phyloP scores from a whole-genome alignment of 164 flowering plant genomes.

The Macadamia tetraphylla region DNA sequence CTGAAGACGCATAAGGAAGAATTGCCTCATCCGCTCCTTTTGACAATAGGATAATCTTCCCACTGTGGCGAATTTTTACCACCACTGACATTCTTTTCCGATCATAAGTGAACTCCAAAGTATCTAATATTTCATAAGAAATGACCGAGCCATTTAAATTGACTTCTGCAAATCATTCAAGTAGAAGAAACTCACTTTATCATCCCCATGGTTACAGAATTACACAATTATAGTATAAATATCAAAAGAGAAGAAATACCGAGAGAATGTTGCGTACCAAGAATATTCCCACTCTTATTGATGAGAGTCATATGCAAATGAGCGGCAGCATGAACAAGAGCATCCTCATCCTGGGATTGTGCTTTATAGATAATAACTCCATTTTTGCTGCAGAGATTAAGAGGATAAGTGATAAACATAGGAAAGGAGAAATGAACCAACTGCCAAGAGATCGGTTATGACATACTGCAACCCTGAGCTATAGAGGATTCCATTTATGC shows the following conservation, averaged over 20 bases:
- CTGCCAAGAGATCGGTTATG: background rate
- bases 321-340: constrained; percentile 95
- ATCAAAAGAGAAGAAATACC: background rate
- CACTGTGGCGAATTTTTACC: constrained; percentile 64
- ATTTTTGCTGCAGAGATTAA: constrained; percentile 46
- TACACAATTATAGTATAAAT: constrained; percentile 1
- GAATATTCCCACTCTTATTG: constrained; percentile 57
- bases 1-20: constrained; percentile 70
- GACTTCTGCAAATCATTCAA: constrained; percentile 52
- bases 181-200: constrained; percentile 9
- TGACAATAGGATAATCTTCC: constrained; percentile 70
- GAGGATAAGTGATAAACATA: background rate
- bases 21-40: constrained; percentile 99
- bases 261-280: constrained; percentile 41
- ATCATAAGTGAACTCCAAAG: constrained; percentile 95
- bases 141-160: constrained; percentile 49
- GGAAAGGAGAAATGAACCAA: background rate
- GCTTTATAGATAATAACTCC: constrained; percentile 79
- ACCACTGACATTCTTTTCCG: constrained; percentile 97
- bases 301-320: constrained; percentile 68
- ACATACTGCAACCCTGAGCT: background rate
- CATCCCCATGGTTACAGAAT: background rate
- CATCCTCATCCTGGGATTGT: constrained; percentile 99
- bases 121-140: constrained; percentile 79
- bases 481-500: background rate